These are phyloP conservation scores for Candida pseudofarinosa DNA, from an alignment of 805 yeast genomes.

Conservation along the genomic window DNA sequence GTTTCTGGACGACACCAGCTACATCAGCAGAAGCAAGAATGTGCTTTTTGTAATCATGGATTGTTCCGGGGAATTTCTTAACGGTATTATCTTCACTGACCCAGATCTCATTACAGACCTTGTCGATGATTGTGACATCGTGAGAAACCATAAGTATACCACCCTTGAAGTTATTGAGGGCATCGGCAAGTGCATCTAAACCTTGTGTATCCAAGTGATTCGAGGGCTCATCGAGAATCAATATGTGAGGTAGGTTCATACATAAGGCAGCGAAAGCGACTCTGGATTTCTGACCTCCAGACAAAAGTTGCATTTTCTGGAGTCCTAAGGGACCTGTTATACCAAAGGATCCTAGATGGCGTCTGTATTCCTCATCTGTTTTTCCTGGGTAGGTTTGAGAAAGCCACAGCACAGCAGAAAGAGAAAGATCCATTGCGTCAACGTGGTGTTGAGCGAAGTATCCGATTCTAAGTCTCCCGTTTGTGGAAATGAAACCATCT, in stretches of 20 bases:
- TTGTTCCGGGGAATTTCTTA: conserved; percentile 71
- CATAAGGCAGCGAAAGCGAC: conserved; percentile 97
- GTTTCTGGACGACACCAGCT: conserved; percentile 88
- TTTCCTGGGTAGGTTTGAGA: conserved; percentile 85
- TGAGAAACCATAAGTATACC: conserved; percentile 98
- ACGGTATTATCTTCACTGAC: conserved; percentile 87
- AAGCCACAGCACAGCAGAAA: conserved; percentile 94
- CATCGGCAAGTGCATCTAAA: conserved; percentile 91
- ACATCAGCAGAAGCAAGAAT: conserved; percentile 73
- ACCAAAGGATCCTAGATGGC: conserved; percentile 95
- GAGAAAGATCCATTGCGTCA: conserved; percentile 86
- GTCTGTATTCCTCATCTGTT: conserved; percentile 93
- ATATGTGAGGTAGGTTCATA: conserved; percentile 82
- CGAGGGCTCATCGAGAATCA: conserved; percentile 95
- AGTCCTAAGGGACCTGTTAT: conserved; percentile 91
- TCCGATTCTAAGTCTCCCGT: conserved; percentile 86
- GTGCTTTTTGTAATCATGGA: conserved; percentile 85
- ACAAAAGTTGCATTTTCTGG: conserved; percentile 81
- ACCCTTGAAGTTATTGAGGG: conserved; percentile 83
- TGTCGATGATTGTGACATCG: conserved; percentile 86
- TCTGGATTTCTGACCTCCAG: conserved; percentile 98
- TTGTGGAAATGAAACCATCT: conserved; percentile 73
- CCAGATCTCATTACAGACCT: conserved; percentile 93
- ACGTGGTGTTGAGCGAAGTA: conserved; percentile 99
- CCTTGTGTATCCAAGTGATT: conserved; percentile 98